A percentile compares a stretch with the other conserved stretches of the same genome.
Conservation (phyloP, 441 rosid genomes). For the Theobroma grandiflorum region DNA sequence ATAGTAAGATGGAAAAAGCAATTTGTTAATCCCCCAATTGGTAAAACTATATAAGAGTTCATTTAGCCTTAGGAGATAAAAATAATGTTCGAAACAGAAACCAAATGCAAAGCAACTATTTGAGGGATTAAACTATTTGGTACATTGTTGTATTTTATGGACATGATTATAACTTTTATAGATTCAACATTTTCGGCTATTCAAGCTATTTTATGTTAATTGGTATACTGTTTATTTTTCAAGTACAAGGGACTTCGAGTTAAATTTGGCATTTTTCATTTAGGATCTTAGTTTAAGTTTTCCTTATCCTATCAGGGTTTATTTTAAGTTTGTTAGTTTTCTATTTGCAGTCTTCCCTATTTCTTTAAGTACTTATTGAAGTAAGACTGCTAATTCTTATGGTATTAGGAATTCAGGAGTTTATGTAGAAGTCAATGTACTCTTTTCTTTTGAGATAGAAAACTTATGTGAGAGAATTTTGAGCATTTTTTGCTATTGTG, state of each 20-base stretch:
- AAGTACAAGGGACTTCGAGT: not conserved
- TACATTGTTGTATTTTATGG: not conserved
- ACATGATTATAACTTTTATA: not conserved
- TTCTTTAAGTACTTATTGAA: not conserved
- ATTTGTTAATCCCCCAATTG: not conserved
- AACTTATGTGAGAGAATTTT: no score
- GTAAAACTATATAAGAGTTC: not conserved
- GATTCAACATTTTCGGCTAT: not conserved
- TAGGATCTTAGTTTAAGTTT: not conserved
- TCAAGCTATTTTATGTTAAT: not conserved
- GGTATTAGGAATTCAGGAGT: not conserved
- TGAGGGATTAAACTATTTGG: slow-evolving; percentile 8
- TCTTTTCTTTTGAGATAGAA: not conserved
- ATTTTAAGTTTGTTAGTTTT: not conserved
- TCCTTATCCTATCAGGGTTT: not conserved
- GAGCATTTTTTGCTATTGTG: no score
- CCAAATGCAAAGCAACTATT: not conserved
- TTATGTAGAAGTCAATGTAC: not conserved
- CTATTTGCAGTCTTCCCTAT: not conserved
- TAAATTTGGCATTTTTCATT: no score
- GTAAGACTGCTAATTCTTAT: not conserved
- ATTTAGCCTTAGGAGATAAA: not conserved
- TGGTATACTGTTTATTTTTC: not conserved
- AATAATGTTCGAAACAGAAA: not conserved
- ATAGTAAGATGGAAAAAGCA: not conserved